These are phyloP conservation scores for Pyrenopolyporus hunteri DNA, from an alignment of 495 filamentous ascomycete genomes.

Conservation along the genomic window DNA sequence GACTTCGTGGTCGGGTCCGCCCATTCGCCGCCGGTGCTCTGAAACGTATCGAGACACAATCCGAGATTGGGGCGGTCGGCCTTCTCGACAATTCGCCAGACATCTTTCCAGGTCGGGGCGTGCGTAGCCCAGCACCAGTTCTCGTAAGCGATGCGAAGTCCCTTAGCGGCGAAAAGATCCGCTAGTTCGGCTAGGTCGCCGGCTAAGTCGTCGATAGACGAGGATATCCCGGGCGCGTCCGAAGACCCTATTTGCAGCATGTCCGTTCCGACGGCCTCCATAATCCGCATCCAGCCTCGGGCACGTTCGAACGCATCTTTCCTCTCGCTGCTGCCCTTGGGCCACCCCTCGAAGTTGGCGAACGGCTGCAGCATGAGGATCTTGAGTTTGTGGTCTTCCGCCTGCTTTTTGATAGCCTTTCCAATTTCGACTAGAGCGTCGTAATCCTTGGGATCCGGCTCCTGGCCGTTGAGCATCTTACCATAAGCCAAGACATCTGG, in stretches of 20 bases:
- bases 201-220: constrained; percentile 56
- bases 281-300: constrained; percentile 72
- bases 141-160: constrained; percentile 73
- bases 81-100: constrained; percentile 68
- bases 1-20: constrained; percentile 72
- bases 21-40: constrained; percentile 77
- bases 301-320: constrained; percentile 71
- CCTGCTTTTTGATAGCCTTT: constrained; percentile 58
- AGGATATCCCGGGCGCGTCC: constrained; percentile 62
- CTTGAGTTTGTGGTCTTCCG: constrained; percentile 57
- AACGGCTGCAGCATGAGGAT: constrained; percentile 83
- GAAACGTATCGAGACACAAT: constrained; percentile 83
- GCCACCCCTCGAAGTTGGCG: constrained; percentile 81
- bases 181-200: constrained; percentile 68
- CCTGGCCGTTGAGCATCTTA: constrained; percentile 52
- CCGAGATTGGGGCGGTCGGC: constrained; percentile 72
- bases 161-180: constrained; percentile 63
- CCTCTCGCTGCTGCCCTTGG: constrained; percentile 59
- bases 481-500: constrained; percentile 75
- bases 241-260: constrained; percentile 82
- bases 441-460: constrained; percentile 62
- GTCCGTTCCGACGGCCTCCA: constrained; percentile 72
- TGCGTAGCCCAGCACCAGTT: constrained; percentile 86
- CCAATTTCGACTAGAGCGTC: constrained; percentile 58
- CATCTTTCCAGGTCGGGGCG: constrained; percentile 69